Conservation (phyloP, 768 basidiomycete species). For the Russula emetica region DNA sequence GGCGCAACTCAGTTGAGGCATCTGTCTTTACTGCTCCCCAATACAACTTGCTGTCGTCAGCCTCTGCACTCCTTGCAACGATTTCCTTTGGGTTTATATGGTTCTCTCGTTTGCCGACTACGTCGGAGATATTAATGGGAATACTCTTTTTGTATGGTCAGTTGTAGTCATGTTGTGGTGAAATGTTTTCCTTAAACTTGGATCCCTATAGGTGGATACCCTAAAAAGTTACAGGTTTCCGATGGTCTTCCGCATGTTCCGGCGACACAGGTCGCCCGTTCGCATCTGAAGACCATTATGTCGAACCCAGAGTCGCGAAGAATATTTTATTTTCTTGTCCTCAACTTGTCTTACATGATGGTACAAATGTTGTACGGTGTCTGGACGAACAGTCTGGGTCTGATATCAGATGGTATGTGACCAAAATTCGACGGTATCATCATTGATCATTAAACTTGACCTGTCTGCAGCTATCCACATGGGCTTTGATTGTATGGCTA, state of each 20-base stretch:
- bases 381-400: conserved; percentile 93
- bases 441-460: background rate
- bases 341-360: conserved; percentile 95
- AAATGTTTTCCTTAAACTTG: background rate
- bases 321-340: conserved; percentile 93
- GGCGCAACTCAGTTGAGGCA: conserved; percentile 47
- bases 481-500: conserved; percentile 98
- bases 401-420: conserved; percentile 86
- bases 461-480: conserved; percentile 83
- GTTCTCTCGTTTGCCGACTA: conserved; percentile 56
- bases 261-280: conserved; percentile 38
- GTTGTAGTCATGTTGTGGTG: conserved; percentile 23
- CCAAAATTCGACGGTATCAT: background rate
- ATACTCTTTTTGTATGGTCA: conserved; percentile 61
- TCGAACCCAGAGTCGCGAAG: conserved; percentile 88
- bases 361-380: conserved; percentile 97
- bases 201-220: conserved; percentile 20
- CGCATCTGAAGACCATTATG: conserved; percentile 86
- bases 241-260: conserved; percentile 31
- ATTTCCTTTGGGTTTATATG: conserved; percentile 54
- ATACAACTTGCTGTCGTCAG: conserved; percentile 56
- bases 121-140: conserved; percentile 57
- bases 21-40: conserved; percentile 51
- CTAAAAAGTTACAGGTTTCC: conserved; percentile 20
- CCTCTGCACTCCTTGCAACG: conserved; percentile 46